Base-by-base conservation (phyloP, 257 asterid species). In the Solanum pennellii region DNA sequence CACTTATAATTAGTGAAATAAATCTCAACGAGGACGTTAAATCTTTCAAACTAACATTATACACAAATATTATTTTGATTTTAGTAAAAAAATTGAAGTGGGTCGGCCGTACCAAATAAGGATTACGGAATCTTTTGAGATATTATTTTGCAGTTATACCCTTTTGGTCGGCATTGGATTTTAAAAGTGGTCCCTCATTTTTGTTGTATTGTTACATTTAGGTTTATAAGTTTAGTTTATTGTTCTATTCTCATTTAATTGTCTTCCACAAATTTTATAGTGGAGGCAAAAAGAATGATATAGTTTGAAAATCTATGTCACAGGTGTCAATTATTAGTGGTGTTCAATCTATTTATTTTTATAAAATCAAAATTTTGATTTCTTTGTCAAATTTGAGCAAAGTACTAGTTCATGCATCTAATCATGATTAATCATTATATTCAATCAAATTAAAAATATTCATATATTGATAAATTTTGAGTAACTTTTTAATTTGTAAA, bases 51-150 rank as follows among this genome's bases (percentile, higher is more conserved):
- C 1, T 56, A 56, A 56, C 12, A 56, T 20, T 56, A 18, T 56
- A 56, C 5, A 7, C 25, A 56, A 56, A 56, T 56, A 20, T 20
- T 11, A 56, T 56, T 56, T 56, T 1, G 12, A 56, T 56, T 56
- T 68, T 27, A 27, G 16, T 68, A 73, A 8, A 35, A n/a, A 16
- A 12, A 66, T 80, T 77, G 82, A 66, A 60, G 33, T 68, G 29
- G 29, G 82, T 42, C 33, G 87, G 82, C 87, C 87, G 87, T 85
- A 85, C 87, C 68, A 68, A 73, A 68, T 42, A 27, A 68, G 87
- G 82, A 68, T 82, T 16, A 49, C 69, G 21, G 45, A 29, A 49
- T 82, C 44, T 74, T 45, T 29, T 49, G 68, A 49, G 69, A 49
- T 80, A 29, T 33, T 82, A 49, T 82, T 74, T 82, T 82, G 85